These are phyloP conservation scores for Gilbertella persicaria DNA, from an alignment of 371 early-diverging fungal genomes.

Conservation along the genomic window DNA sequence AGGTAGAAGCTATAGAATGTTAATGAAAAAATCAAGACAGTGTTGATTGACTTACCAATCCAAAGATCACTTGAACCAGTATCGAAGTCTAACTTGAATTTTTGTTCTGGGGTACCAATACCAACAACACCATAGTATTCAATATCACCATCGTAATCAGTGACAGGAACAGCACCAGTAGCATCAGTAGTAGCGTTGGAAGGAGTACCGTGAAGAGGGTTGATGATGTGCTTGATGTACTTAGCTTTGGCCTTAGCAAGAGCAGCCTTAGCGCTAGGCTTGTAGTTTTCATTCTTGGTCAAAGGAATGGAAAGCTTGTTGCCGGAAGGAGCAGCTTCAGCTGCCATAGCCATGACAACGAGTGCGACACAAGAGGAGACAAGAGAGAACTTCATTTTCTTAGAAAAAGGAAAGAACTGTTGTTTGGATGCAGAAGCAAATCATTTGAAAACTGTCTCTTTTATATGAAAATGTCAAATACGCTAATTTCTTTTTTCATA, in stretches of 20 bases:
- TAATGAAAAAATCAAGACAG: too few relatives aligned
- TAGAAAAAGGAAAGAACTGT: too few relatives aligned
- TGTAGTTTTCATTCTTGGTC: conserved; percentile 9
- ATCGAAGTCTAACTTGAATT: conserved; percentile 81
- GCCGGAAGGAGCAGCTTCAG: conserved; percentile 9
- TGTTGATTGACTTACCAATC: conserved; percentile 20
- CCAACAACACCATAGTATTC: too few relatives aligned
- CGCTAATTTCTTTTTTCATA: too few relatives aligned
- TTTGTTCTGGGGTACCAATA: conserved; percentile 85
- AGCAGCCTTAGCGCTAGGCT: too few relatives aligned
- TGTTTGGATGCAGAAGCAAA: not conserved
- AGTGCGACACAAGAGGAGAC: conserved; percentile 12
- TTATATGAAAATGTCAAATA: too few relatives aligned
- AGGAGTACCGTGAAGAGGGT: too few relatives aligned
- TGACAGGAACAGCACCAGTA: conserved; percentile 17
- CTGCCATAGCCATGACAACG: conserved; percentile 12
- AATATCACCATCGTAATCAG: conserved; percentile 17
- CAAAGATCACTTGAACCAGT: conserved; percentile 73
- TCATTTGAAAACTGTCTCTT: too few relatives aligned
- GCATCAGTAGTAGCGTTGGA: not conserved
- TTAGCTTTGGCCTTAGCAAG: too few relatives aligned
- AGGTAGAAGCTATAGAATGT: conserved; percentile 27
- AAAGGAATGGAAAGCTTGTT: conserved; percentile 15
- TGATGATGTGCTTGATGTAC: too few relatives aligned
- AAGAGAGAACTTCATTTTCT: conserved; percentile 14